Conservation (phyloP, 2,329 filamentous ascomycete genomes). For the Gliomastix tumulicola region DNA sequence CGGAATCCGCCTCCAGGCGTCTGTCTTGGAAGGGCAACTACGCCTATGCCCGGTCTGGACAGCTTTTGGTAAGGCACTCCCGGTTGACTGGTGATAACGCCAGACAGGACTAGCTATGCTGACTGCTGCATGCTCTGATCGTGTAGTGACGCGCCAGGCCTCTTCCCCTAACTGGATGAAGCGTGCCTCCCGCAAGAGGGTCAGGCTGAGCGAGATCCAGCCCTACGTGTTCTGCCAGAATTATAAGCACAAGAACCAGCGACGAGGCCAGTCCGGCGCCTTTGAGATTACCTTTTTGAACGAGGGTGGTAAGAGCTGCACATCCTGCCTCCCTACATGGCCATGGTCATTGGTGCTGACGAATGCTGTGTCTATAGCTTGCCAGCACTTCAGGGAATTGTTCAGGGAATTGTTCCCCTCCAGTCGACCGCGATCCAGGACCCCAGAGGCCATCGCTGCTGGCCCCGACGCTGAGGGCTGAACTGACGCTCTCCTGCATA, state of each 20-base stretch:
- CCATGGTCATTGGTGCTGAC: too few species aligned
- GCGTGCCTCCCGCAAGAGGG: constrained; percentile 34
- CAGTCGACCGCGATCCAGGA: too few species aligned
- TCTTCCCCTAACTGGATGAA: constrained; percentile 42
- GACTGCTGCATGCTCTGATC: too few species aligned
- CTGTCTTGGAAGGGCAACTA: constrained; percentile 47
- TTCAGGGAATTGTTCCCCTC: too few species aligned
- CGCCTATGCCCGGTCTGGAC: constrained; percentile 55
- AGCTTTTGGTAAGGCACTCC: constrained; percentile 58
- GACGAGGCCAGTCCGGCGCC: constrained; percentile 35
- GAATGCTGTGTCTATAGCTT: too few species aligned
- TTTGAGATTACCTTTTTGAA: constrained; percentile 45
- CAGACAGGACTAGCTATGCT: neutral
- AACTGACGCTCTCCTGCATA: too few species aligned
- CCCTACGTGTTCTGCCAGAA: constrained; percentile 52
- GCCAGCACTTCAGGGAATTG: too few species aligned
- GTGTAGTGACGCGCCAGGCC: constrained; percentile 50
- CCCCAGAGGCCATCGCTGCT: too few species aligned
- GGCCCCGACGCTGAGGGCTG: too few species aligned
- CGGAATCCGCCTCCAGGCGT: constrained; percentile 47
- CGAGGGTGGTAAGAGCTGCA: constrained; percentile 27
- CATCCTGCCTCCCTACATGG: neutral
- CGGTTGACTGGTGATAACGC: too few species aligned
- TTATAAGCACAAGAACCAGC: constrained; percentile 46
- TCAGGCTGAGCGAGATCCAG: constrained; percentile 47